Conservation (phyloP, 1,139 yeast genomes). For the Yarrowia galli region DNA sequence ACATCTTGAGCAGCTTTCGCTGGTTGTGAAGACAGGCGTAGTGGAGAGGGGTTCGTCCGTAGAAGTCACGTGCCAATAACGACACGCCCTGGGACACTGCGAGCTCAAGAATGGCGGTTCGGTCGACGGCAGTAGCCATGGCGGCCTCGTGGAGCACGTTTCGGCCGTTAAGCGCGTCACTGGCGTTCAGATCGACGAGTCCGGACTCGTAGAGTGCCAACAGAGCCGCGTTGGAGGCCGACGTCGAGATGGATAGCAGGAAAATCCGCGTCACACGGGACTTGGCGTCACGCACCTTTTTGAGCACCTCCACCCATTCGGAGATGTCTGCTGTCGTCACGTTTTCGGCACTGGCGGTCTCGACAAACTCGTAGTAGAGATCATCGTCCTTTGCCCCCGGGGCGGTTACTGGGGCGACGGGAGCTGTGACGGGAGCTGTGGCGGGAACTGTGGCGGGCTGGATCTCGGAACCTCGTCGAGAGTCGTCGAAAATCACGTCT, state of each 20-base stretch:
- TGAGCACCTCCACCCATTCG: slow-evolving; percentile 60
- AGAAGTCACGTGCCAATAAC: slow-evolving; percentile 61
- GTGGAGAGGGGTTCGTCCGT: slow-evolving; percentile 86
- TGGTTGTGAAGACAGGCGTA: slow-evolving; percentile 68
- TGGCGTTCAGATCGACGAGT: slow-evolving; percentile 51
- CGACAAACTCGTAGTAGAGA: slow-evolving; percentile 69
- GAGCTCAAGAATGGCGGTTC: slow-evolving; percentile 53
- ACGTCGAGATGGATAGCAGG: slow-evolving; percentile 63
- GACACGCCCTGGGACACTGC: slow-evolving; percentile 50
- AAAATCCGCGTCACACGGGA: slow-evolving; percentile 69
- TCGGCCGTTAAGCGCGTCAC: slow-evolving; percentile 55
- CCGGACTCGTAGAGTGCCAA: slow-evolving; percentile 53
- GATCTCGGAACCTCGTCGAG: slow-evolving; percentile 35
- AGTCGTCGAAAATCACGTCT: slow-evolving; percentile 55
- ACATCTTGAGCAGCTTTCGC: slow-evolving; percentile 48
- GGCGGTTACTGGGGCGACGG: slow-evolving; percentile 14
- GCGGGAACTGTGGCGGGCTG: background rate
- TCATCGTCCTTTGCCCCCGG: slow-evolving; percentile 56
- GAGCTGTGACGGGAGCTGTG: background rate
- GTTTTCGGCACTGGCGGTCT: slow-evolving; percentile 55
- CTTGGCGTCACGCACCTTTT: slow-evolving; percentile 55
- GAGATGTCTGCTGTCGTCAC: slow-evolving; percentile 45
- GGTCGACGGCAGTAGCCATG: slow-evolving; percentile 42
- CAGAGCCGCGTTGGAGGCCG: slow-evolving; percentile 55
- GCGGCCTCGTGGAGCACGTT: slow-evolving; percentile 61